Base-by-base conservation (phyloP, 176 grass and related monocot genomes). In the Lolium perenne region DNA sequence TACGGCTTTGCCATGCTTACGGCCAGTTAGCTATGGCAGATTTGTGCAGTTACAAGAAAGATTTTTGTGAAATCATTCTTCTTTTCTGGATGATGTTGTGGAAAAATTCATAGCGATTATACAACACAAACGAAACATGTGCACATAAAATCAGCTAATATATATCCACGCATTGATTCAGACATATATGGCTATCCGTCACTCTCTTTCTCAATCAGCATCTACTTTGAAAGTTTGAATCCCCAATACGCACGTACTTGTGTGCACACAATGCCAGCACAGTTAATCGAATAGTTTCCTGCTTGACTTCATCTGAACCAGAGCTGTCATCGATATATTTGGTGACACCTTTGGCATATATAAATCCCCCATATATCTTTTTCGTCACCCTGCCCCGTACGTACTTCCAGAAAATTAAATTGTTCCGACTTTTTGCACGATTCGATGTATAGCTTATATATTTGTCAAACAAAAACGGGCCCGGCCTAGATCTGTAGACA, bases 141-240 rank as follows among this genome's bases (percentile, higher is more conserved):
- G 29, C 18, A 55, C 53, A 54, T 55, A 18, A 29, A 77, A 57
- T 35, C 55, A 56, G 35, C 18, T 59, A 14, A 57, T 13, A 78
- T 60, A 47, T 47, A 47, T 47, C 46, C 46, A 47, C 1, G 35
- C 49, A 41, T 10, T 54, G 15, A 54, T 76, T 54, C 73, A 8
- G 8, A 29, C 17, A 18, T 56, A 20, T 10, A 32, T 18, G 23
- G 72, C 22, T 32, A 53, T 75, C 26, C 47, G 16, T 50, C 49
- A 38, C 10, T 20, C 10, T 38, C 54, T 20, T 83, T 35, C 69
- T n/a, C 40, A 55, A 76, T 64, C 43, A 13, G 11, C 49, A 48
- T 73, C 66, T 6, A 66, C 80, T 87, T 90, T 82, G 88, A 78
- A 78, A 66, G 75, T 87, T 90, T 82, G 88, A 78, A 78, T 85